Base-by-base conservation (phyloP, 164 flowering plant species). In the Amborella trichopoda region DNA sequence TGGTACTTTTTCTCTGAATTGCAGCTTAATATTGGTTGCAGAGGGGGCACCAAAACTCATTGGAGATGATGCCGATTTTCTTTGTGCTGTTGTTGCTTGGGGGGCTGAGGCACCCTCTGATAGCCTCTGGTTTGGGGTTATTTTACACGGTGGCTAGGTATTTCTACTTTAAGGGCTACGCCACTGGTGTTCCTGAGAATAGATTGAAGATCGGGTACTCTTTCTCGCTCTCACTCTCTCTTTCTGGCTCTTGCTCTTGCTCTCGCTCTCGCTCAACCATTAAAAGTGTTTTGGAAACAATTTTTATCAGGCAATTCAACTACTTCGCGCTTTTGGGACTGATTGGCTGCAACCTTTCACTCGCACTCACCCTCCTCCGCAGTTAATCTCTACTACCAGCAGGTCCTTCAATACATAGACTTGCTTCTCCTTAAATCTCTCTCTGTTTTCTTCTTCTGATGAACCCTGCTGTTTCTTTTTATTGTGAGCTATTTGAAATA, bases 41-140 rank as follows among this genome's bases (percentile, higher is more conserved):
- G 89, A 77, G 94, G 62, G 94, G 94, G 50, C 96, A 88, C 54
- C 96, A 88, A 67, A 83, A 81, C 56, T 79, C 94, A 8, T 59
- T 88, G 66, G 96, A 88, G 54, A 20, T 66, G 75, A 71, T 82
- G 94, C 93, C 97, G 0, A 2, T 70, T 54, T 84, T 74, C 68
- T 84, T 84, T 62, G 40, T 52, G 52, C 20, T 75, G 68, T 65
- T 84, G 81, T 40, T 70, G 14, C 26, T 84, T 3, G 94, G 94
- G 52, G 97, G 97, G 14, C 50, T 84, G 22, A 63, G 37, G 34
- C 82, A 84, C 56, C 97, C 94, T 27, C 28, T 67, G 26, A 40
- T 63, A n/a, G 46, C 60, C 37, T 64, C 87, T 33, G 73, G 53
- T 2, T 66, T 83, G 25, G 97, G 97, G 4, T 8, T 55, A 3